These are phyloP conservation scores for Coniferiporia sulphurascens DNA, from an alignment of 1,284 basidiomycete genomes.

Conservation along the genomic window DNA sequence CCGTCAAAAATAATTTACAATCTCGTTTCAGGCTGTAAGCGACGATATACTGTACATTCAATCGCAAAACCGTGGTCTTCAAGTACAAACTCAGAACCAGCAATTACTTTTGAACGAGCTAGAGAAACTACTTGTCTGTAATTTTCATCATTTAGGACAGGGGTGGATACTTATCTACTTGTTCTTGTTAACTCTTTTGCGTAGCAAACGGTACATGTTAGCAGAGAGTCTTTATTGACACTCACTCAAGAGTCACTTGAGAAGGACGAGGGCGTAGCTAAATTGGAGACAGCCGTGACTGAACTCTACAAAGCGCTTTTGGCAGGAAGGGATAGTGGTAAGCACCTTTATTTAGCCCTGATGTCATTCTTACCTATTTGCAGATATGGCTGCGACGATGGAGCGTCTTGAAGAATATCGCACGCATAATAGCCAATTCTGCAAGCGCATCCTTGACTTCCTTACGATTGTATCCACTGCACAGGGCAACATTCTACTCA, in stretches of 20 bases:
- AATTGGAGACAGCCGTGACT: slow-evolving; percentile 78
- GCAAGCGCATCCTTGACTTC: slow-evolving; percentile 86
- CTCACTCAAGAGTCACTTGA: slow-evolving; percentile 87
- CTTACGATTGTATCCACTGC: slow-evolving; percentile 87
- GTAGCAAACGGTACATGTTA: slow-evolving; percentile 92
- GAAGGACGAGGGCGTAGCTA: slow-evolving; percentile 67
- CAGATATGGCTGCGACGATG: slow-evolving; percentile 92
- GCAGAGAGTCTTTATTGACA: slow-evolving; percentile 66
- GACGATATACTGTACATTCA: slow-evolving; percentile 97
- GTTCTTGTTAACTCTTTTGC: slow-evolving; percentile 4
- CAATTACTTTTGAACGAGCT: slow-evolving; percentile 76
- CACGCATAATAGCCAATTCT: slow-evolving; percentile 85
- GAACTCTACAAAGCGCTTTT: slow-evolving; percentile 95
- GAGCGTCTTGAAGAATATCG: slow-evolving; percentile 88
- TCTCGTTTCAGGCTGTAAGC: slow-evolving; percentile 64
- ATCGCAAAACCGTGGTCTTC: slow-evolving; percentile 92
- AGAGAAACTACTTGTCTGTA: slow-evolving; percentile 74
- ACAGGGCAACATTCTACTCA: slow-evolving; percentile 70
- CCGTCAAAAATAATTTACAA: background rate
- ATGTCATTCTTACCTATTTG: background rate
- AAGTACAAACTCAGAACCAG: slow-evolving; percentile 98
- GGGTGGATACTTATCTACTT: slow-evolving; percentile 2
- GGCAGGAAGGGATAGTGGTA: slow-evolving; percentile 84
- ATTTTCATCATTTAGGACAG: slow-evolving; percentile 1
- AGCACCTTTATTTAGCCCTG: slow-evolving; percentile 17